Conservation (phyloP, 2,329 filamentous ascomycete species). For the Colletotrichum navitas region DNA sequence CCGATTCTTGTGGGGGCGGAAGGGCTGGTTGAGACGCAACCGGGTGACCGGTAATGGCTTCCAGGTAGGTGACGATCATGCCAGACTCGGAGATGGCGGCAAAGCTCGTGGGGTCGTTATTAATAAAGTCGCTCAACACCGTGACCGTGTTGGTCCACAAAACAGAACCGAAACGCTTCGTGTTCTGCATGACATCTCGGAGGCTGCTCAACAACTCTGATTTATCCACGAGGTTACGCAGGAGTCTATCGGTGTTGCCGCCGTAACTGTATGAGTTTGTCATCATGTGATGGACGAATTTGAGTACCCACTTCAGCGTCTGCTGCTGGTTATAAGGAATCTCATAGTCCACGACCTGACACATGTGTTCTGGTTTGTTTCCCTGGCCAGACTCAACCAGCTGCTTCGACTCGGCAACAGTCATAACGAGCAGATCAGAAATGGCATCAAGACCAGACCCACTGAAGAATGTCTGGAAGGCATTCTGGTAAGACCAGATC, state of each 20-base stretch:
- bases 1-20: slow-evolving; percentile 45
- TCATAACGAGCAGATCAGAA: slow-evolving; percentile 85
- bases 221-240: slow-evolving; percentile 95
- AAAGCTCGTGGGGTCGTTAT: slow-evolving; percentile 98
- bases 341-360: slow-evolving; percentile 89
- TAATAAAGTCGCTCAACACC: slow-evolving; percentile 95
- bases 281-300: slow-evolving; percentile 97
- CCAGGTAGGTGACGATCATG: slow-evolving; percentile 86
- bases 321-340: slow-evolving; percentile 95
- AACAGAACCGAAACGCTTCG: slow-evolving; percentile 85
- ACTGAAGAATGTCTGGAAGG: slow-evolving; percentile 84
- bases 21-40: slow-evolving; percentile 53
- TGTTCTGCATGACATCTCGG: slow-evolving; percentile 84
- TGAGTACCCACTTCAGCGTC: slow-evolving; percentile 92
- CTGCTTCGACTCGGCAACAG: slow-evolving; percentile 78
- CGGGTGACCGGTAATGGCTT: slow-evolving; percentile 76
- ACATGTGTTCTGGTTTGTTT: slow-evolving; percentile 77
- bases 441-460: slow-evolving; percentile 90
- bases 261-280: slow-evolving; percentile 76
- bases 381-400: slow-evolving; percentile 77
- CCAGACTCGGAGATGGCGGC: slow-evolving; percentile 95
- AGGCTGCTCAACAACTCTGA: slow-evolving; percentile 85
- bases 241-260: slow-evolving; percentile 87
- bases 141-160: slow-evolving; percentile 96
- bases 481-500: slow-evolving; percentile 86